Conservation (phyloP, 192 early-diverging fungal species). For the Coemansia sp. region DNA sequence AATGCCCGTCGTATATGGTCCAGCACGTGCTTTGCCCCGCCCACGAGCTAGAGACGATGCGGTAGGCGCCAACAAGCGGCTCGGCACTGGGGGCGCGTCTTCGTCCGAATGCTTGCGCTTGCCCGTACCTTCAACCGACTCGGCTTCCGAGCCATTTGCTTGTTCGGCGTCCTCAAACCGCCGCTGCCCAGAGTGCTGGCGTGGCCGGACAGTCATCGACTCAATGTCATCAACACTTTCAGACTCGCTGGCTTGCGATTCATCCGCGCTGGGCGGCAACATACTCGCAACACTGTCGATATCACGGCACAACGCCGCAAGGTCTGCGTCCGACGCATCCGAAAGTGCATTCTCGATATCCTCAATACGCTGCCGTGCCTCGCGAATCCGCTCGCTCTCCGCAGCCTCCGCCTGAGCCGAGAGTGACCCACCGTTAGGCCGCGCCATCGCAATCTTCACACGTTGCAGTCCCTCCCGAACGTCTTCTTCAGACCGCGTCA, state of each 20-base stretch:
- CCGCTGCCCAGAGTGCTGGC: neutral
- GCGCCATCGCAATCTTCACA: slow-evolving; percentile 27
- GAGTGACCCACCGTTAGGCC: neutral
- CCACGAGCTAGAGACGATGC: slow-evolving; percentile 16
- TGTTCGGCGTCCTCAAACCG: slow-evolving; percentile 24
- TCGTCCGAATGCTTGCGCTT: slow-evolving; percentile 52
- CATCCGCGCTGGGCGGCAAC: slow-evolving; percentile 27
- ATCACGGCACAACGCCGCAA: slow-evolving; percentile 28
- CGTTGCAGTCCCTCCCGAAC: slow-evolving; percentile 40
- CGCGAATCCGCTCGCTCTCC: slow-evolving; percentile 4
- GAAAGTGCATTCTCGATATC: slow-evolving; percentile 16
- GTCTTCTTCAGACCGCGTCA: slow-evolving; percentile 40
- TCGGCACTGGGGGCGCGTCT: slow-evolving; percentile 5
- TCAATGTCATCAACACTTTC: neutral
- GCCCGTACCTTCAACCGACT: slow-evolving; percentile 4
- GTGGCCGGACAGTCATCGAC: no score
- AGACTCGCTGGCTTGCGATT: slow-evolving; percentile 7
- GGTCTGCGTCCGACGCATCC: slow-evolving; percentile 17
- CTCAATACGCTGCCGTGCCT: slow-evolving; percentile 17
- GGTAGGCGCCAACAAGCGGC: slow-evolving; percentile 12
- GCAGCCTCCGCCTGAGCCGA: neutral
- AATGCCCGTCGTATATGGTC: slow-evolving; percentile 8
- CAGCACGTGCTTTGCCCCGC: slow-evolving; percentile 14
- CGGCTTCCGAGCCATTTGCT: slow-evolving; percentile 11
- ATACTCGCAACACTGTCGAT: slow-evolving; percentile 37